These are phyloP conservation scores for Lentinula novae-zelandiae DNA, from an alignment of 1,284 basidiomycete species.

Conservation along the genomic window DNA sequence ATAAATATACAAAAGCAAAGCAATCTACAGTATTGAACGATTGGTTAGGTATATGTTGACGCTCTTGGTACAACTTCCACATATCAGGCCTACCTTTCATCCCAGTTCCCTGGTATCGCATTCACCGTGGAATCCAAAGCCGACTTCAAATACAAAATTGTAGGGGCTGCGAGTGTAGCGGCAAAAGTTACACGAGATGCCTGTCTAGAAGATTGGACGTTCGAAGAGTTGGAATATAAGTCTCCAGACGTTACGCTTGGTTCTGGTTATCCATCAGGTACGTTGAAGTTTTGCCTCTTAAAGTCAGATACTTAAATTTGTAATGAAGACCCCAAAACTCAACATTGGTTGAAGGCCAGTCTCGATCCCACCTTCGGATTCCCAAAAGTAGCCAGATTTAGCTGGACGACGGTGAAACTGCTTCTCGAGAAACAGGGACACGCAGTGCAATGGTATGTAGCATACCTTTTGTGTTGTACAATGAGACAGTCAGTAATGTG, in stretches of 20 bases:
- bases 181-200: conserved; percentile 96
- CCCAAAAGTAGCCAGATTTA: conserved; percentile 89
- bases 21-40: background rate
- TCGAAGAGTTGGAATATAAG: conserved; percentile 50
- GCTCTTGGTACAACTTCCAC: conserved; percentile 87
- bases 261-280: conserved; percentile 88
- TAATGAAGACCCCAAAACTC: conserved; percentile 82
- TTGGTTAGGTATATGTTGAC: conserved; percentile 86
- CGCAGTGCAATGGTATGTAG: conserved; percentile 71
- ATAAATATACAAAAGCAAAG: background rate
- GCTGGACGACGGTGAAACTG: conserved; percentile 93
- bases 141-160: conserved; percentile 94
- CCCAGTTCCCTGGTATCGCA: conserved; percentile 75
- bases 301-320: conserved; percentile 9
- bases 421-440: conserved; percentile 80
- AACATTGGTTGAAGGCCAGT: conserved; percentile 77
- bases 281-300: background rate
- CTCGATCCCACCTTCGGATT: conserved; percentile 92
- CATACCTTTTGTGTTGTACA: background rate
- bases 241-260: conserved; percentile 41
- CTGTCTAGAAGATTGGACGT: conserved; percentile 85
- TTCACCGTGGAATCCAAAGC: conserved; percentile 94
- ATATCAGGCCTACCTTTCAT: conserved; percentile 80
- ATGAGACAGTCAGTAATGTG: background rate
- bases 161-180: conserved; percentile 93